Base-by-base conservation (phyloP, 2,329 filamentous ascomycete genomes). In the Ophiostoma quercus region DNA sequence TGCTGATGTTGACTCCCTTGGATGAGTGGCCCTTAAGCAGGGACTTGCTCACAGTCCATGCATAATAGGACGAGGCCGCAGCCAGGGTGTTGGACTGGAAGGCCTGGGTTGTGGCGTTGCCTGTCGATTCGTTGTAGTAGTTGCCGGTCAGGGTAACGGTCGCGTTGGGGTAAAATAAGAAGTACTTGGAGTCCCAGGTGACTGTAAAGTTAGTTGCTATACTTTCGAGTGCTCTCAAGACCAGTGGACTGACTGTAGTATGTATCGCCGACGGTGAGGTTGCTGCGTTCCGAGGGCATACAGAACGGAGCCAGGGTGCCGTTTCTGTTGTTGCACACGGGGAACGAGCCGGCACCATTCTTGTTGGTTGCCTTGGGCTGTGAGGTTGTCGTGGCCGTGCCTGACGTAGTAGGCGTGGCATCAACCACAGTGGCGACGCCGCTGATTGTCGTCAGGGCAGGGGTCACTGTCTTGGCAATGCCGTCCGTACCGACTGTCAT, bases 171-270 rank as follows among this genome's bases (percentile, higher is more conserved):
- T 79, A 77, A 66, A 78, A 75, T 74, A 79, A 79, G 78, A 85
- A 86, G 77, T 79, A 84, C 67, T 80, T 77, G 32, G 84, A 79
- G 73, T 88, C 84, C 85, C 85, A 87, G 37, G 84, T 86, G 69
- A 87, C 85, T 87, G 66, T 4, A 29, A 62, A n/a, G 29, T 70
- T 62, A 70, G 67, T 19, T 37, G 6, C 3, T 12, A 22, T 37
- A 11, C 2, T n/a, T 3, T 47, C 16, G 6, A n/a, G 16, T 47
- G 43, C 16, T 47, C 16, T n/a, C 7, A n/a, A n/a, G 43, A 51
- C 6, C 6, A 22, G 22, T 5, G 29, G 73, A 65, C 80, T 71
- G 75, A 86, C 84, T 77, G 73, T 85, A 87, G 76, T 87, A 87
- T 0, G 80, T 84, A 14, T 74, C 77, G 39, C 79, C 82, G 1